Evolutionary conservation across 371 early-diverging fungal genomes (phyloP).

Genomic region (Dinochytrium kinnereticum): DNA sequence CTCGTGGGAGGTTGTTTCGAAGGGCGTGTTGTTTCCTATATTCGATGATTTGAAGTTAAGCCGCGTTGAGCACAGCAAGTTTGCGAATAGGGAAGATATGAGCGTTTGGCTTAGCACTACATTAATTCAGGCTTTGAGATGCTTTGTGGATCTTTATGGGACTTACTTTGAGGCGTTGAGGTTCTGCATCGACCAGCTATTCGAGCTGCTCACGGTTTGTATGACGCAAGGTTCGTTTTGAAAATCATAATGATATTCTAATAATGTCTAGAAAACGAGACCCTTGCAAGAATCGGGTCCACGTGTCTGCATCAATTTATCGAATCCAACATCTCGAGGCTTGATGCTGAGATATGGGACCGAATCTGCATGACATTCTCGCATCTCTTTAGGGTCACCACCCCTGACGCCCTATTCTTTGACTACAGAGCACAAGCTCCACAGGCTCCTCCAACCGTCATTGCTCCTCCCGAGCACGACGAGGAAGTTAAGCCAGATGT

Average conservation of each 20-base stretch:
- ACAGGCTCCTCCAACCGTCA: conserved; percentile 30
- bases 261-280: conserved; percentile 72
- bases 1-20: conserved; percentile 82
- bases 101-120: conserved; percentile 77
- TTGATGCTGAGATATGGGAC: conserved; percentile 74
- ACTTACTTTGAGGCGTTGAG: conserved; percentile 72
- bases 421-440: conserved; percentile 41
- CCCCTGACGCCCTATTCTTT: conserved; percentile 79
- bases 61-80: conserved; percentile 51
- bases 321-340: conserved; percentile 73
- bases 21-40: conserved; percentile 85
- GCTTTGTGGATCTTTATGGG: conserved; percentile 84
- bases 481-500: conserved; percentile 13
- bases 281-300: conserved; percentile 88
- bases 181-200: conserved; percentile 73
- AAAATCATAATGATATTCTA: neutral
- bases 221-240: conserved; percentile 69
- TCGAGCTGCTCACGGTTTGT: conserved; percentile 80
- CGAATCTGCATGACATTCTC: conserved; percentile 70
- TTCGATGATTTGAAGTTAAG: conserved; percentile 79
- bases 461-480: conserved; percentile 33
- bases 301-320: conserved; percentile 89
- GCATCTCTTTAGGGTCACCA: conserved; percentile 77
- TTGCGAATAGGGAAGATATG: conserved; percentile 68
- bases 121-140: conserved; percentile 85